Base-by-base conservation (phyloP, 495 filamentous ascomycete genomes). In the Penicillium robsamsonii region DNA sequence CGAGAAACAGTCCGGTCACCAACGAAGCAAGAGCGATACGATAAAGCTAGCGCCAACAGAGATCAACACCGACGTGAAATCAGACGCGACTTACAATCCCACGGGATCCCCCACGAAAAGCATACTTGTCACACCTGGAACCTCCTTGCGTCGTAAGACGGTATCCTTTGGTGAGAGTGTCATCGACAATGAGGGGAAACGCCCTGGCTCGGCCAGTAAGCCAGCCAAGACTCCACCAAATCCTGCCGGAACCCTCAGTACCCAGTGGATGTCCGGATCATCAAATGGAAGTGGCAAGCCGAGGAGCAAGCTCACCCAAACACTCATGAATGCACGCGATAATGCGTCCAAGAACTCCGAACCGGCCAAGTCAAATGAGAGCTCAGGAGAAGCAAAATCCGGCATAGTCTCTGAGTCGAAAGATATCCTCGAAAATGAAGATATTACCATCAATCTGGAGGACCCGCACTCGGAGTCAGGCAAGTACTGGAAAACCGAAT, bases 401-500 rank as follows among this genome's bases (percentile, higher is more conserved):
- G 59, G 50, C 37, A 35, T 44, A 0, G 31, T 35, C 6, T 24
- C 43, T 20, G 49, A 48, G 18, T 46, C 59, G 10, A 46, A 63
- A 17, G 61, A 70, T 51, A 65, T 67, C 1, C 50, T 64, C 17
- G 57, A 55, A 17, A 75, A 77, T 33, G 89, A 96, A 52, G 70
- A 84, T 22, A 49, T 64, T 17, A 94, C 90, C 0, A 72, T 86
- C 37, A 92, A 97, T 67, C 73, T 96, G 49, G 83, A 87, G 48
- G 84, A 89, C 43, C 92, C 94, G 5, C 83, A 85, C 40, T 95
- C 91, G 2, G 82, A 87, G 60, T 96, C 91, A 2, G 92, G 92
- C 3, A 86, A 87, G 67, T 96, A 93, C 70, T 98, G 94, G 94
- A 97, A 97, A 68, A 81, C 84, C 10, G 85, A 96, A 68, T 96